These are phyloP conservation scores for Tolypocladium capitatum DNA, from an alignment of 2,329 filamentous ascomycete species.

Conservation along the genomic window DNA sequence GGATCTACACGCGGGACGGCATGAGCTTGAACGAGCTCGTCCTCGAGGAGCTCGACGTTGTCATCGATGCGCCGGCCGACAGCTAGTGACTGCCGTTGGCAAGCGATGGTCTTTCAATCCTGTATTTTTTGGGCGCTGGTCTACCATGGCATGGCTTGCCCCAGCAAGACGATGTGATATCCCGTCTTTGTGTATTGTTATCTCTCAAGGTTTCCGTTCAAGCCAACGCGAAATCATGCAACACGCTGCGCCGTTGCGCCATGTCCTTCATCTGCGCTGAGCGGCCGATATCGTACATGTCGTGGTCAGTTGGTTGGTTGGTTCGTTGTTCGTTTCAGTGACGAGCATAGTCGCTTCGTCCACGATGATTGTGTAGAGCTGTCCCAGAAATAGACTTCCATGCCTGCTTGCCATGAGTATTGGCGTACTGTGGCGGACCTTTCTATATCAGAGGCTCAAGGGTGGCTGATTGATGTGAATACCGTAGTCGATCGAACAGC, in stretches of 20 bases:
- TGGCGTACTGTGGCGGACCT: not conserved
- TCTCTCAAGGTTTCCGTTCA: not conserved
- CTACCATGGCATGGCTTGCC: not conserved
- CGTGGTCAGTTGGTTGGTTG: not conserved
- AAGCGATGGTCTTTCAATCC: not conserved
- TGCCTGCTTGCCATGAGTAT: not conserved
- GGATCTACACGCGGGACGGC: constrained; percentile 84
- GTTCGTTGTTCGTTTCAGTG: not conserved
- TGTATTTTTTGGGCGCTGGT: not conserved
- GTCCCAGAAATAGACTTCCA: no score
- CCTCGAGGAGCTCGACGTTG: constrained; percentile 60
- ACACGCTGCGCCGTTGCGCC: not conserved
- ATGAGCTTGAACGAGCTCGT: constrained; percentile 60
- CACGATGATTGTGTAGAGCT: not conserved
- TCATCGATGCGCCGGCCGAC: constrained; percentile 27
- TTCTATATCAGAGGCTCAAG: not conserved
- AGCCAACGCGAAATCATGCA: not conserved
- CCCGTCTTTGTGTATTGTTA: not conserved
- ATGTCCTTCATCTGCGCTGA: not conserved
- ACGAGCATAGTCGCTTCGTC: not conserved
- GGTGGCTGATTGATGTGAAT: not conserved
- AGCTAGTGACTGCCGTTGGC: constrained; percentile 8
- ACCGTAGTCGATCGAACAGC: not conserved
- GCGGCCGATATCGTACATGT: not conserved
- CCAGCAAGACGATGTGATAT: not conserved